These are phyloP conservation scores for Candida palmyrensis DNA, from an alignment of 805 yeast species.

Conservation along the genomic window DNA sequence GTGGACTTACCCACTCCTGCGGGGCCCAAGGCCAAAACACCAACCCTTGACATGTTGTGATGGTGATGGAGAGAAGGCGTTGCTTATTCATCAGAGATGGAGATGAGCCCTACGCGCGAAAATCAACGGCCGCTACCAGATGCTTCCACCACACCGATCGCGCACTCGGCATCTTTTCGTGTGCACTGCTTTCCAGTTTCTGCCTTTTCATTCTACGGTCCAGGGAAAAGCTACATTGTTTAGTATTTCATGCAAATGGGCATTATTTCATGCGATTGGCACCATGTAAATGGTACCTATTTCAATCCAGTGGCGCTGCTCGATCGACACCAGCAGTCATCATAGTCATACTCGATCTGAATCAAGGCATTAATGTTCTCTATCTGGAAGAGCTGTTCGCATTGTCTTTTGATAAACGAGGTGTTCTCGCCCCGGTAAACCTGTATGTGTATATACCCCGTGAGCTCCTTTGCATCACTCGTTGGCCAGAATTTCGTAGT, in stretches of 20 bases:
- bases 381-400: constrained; percentile 47
- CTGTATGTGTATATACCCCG: constrained; percentile 82
- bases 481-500: constrained; percentile 91
- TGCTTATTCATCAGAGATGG: neutral
- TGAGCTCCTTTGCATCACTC: constrained; percentile 17
- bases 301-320: constrained; percentile 2
- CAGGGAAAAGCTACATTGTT: too few relatives aligned
- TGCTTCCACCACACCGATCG: neutral
- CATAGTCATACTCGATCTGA: constrained; percentile 63
- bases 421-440: constrained; percentile 61
- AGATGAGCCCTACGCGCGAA: neutral
- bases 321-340: constrained; percentile 63
- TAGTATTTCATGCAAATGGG: too few relatives aligned
- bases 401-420: constrained; percentile 53
- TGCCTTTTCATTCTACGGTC: too few relatives aligned
- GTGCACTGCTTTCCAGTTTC: too few relatives aligned
- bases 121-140: neutral
- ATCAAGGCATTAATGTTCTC: constrained; percentile 52
- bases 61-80: neutral
- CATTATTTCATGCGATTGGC: neutral
- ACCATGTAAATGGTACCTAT: neutral
- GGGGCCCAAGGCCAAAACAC: constrained; percentile 91
- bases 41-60: constrained; percentile 82
- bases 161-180: too few relatives aligned
- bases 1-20: constrained; percentile 97